Evolutionary conservation across 805 yeast species (phyloP).

Genomic region (Yueomyces sp.): DNA sequence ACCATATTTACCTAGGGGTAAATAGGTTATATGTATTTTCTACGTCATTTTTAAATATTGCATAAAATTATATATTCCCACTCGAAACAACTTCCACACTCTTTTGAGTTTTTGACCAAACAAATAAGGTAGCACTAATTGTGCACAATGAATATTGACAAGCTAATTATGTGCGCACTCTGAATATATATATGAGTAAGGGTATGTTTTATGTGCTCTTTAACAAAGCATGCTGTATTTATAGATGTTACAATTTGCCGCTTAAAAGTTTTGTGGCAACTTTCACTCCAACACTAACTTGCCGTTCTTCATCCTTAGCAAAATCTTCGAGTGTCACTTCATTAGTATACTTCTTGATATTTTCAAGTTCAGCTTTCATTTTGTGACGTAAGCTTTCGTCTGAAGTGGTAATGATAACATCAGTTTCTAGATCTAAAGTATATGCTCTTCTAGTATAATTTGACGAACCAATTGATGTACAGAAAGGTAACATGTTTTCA

Average conservation of each 20-base stretch:
- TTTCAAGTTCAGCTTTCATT: conserved; percentile 51
- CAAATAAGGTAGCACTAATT: no score
- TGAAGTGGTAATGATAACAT: conserved; percentile 64
- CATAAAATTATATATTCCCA: background rate
- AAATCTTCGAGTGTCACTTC: conserved; percentile 49
- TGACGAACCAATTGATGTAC: conserved; percentile 83
- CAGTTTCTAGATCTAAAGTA: conserved; percentile 75
- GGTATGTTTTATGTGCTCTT: no score
- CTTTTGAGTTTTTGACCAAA: no score
- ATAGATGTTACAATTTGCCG: conserved; percentile 31
- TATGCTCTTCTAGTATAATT: conserved; percentile 89
- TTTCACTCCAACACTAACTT: conserved; percentile 48
- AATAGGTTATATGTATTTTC: background rate
- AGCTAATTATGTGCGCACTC: background rate
- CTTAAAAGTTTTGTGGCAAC: conserved; percentile 54
- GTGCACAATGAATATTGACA: background rate
- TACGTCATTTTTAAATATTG: background rate
- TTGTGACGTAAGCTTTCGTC: conserved; percentile 42
- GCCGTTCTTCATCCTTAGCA: conserved; percentile 42
- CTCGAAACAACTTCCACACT: background rate
- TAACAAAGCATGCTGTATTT: background rate
- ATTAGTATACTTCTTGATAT: conserved; percentile 41
- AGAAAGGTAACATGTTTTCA: conserved; percentile 37
- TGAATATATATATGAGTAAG: background rate
- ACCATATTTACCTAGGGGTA: conserved; percentile 11